Conservation (phyloP, 169 alveolate species). For the Perkinsus chesapeaki region DNA sequence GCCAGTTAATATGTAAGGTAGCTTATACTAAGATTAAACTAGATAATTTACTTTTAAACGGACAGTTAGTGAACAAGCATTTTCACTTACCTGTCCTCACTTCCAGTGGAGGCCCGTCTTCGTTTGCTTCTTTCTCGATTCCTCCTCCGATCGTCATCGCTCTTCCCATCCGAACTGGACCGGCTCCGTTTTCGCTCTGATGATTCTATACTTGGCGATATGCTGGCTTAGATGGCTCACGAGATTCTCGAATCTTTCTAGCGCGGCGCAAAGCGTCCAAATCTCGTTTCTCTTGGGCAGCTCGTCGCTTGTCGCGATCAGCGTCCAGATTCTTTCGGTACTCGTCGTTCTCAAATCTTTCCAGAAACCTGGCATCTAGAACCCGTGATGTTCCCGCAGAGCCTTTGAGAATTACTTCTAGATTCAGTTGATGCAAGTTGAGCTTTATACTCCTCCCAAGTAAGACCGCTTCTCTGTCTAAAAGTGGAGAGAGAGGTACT, state of each 20-base stretch:
- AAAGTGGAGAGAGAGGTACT: no score
- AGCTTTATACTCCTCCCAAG: neutral
- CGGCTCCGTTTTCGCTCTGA: neutral
- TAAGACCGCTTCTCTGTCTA: neutral
- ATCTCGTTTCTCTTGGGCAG: neutral
- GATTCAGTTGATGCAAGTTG: neutral
- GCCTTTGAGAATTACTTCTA: neutral
- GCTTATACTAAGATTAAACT: no score
- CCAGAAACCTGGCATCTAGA: neutral
- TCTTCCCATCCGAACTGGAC: neutral
- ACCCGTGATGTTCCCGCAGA: neutral
- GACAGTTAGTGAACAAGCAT: no score
- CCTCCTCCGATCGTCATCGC: no score
- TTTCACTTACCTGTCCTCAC: no score
- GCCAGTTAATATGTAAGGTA: no score
- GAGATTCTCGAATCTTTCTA: neutral
- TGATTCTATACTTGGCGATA: neutral
- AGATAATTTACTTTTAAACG: no score
- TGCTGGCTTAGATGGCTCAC: neutral
- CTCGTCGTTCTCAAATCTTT: neutral
- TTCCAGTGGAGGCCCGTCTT: no score
- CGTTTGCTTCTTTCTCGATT: no score
- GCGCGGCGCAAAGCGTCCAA: neutral
- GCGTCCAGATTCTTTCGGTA: neutral
- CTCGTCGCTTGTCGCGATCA: neutral